Evolutionary conservation across 108 stramenopile species (phyloP).

Genomic region (Schizochytrium sp.): DNA sequence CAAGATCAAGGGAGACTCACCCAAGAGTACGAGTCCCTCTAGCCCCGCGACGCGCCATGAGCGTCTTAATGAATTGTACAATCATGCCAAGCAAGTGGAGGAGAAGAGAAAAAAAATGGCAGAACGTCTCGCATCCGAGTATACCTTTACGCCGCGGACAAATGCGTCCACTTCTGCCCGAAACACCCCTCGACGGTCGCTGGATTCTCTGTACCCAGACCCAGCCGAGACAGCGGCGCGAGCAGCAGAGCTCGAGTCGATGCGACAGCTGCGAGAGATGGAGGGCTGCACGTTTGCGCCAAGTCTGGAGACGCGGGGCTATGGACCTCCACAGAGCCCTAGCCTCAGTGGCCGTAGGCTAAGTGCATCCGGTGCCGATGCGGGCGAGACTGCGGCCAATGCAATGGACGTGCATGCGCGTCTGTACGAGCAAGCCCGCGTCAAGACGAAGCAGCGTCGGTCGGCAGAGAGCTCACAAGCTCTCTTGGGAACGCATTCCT

Average conservation of each 20-base stretch:
- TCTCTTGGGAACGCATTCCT: background rate
- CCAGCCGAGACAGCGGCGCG: background rate
- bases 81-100: background rate
- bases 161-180: background rate
- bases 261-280: background rate
- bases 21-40: background rate
- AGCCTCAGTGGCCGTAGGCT: too few species aligned
- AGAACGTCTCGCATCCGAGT: background rate
- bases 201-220: background rate
- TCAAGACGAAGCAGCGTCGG: background rate
- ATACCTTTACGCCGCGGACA: background rate
- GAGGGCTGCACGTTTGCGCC: background rate
- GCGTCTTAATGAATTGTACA: background rate
- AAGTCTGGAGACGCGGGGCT: background rate
- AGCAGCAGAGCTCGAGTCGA: background rate
- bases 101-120: background rate
- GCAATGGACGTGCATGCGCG: background rate
- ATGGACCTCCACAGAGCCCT: background rate
- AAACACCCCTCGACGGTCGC: background rate
- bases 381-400: background rate
- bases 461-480: background rate
- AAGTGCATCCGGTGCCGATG: too few species aligned
- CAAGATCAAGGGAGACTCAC: background rate
- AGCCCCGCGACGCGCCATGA: background rate
- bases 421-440: background rate